Conservation (phyloP, 1,284 basidiomycete species). For the Malassezia brasiliensis region DNA sequence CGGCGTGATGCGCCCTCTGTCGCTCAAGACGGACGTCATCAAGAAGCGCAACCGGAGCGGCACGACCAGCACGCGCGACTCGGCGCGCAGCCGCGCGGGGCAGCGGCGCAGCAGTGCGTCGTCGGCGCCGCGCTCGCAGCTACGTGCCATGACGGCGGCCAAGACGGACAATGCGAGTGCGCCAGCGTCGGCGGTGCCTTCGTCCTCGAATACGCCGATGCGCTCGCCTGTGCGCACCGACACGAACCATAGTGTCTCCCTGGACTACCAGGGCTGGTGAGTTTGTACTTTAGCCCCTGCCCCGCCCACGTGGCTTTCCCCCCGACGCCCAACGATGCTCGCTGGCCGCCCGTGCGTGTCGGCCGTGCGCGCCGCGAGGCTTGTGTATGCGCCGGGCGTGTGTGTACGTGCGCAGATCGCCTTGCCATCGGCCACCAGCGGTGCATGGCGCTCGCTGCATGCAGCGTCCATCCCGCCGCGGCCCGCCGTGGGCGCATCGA, state of each 20-base stretch:
- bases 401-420: no score
- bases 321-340: background rate
- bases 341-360: no score
- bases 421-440: no score
- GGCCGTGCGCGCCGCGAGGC: no score
- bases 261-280: background rate
- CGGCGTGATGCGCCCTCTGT: constrained; percentile 82
- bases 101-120: background rate
- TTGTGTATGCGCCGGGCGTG: no score
- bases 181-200: background rate
- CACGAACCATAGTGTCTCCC: background rate
- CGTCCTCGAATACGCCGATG: background rate
- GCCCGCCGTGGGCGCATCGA: no score
- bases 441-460: no score
- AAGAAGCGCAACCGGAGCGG: constrained; percentile 63
- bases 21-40: constrained; percentile 91
- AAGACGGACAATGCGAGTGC: background rate
- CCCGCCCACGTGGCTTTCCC: background rate
- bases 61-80: background rate
- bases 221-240: background rate
- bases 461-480: no score
- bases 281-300: background rate
- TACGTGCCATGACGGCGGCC: background rate
- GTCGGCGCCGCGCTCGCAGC: background rate
- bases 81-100: background rate